Evolutionary conservation across 2,329 filamentous ascomycete genomes (phyloP), one percentile per base, ranked within the genome.

Genomic region (Fusarium anguioides): DNA sequence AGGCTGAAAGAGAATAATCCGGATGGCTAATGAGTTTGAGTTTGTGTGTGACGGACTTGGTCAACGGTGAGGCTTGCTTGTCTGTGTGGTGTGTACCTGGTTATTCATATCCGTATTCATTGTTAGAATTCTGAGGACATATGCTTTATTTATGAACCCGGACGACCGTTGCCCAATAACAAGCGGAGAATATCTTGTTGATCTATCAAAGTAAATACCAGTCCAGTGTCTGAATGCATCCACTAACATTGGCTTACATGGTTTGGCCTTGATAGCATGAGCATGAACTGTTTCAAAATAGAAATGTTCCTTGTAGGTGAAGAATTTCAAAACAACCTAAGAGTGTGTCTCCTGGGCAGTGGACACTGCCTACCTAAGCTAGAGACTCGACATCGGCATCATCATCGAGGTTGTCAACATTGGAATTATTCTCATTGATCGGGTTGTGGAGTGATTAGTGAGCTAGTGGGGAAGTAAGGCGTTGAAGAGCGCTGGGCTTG

Each of bases 241-340:
- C 64, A 60, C 55, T 40, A 31, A n/a, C 42, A 47, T 62, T 60
- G 35, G 51, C 64, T 63, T 56, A 41, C 49, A 68, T 66, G 53
- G 37, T 55, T 60, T 64, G 44, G 40, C 39, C 23, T 23, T 4
- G 37, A 57, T 69, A 57, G 36, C 45, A 63, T 63, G 47, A 55
- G 50, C 52, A 69, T 70, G 66, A 68, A 60, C 64, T 54, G 68
- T 65, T 69, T 65, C 60, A 70, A 61, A 49, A 40, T 23, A 44
- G 36, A 41, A 26, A 26, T 36, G 27, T 41, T 42, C 29, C 58
- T 64, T 31, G 44, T 23, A 50, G 24, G 21, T 37, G 39, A 17
- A 31, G 39, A 33, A 46, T 50, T 56, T 7, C 21, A 54, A 56
- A 52, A 39, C 49, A 47, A 27, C 4, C 57, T 17, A 49, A 41